A percentile compares a stretch with the other conserved stretches of the same genome.
These are phyloP conservation scores for Mrakiaceae sp. DNA, from an alignment of 1,284 basidiomycete genomes.

Conservation along the genomic window DNA sequence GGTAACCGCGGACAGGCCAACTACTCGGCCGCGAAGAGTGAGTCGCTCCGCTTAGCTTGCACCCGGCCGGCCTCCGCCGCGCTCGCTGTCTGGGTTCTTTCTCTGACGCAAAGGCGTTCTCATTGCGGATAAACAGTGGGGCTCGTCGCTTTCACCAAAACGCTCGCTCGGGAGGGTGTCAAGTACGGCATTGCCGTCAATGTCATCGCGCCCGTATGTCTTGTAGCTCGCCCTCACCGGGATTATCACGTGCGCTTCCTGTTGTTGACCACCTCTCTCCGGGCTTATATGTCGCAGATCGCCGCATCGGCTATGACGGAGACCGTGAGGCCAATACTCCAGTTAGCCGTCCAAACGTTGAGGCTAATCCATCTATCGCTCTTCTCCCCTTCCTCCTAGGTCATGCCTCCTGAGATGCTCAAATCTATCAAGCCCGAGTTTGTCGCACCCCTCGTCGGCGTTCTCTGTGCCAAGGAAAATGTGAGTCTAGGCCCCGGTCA, in stretches of 20 bases:
- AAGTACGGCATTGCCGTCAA: conserved; percentile 88
- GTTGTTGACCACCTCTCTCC: not conserved
- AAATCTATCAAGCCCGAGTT: conserved; percentile 85
- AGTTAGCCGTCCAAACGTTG: too few species aligned
- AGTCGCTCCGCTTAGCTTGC: conserved; percentile 11
- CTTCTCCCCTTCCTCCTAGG: not conserved
- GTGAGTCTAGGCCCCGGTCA: conserved; percentile 19
- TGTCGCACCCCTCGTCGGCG: conserved; percentile 83
- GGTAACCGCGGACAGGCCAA: conserved; percentile 97
- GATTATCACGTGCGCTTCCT: not conserved
- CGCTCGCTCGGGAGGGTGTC: conserved; percentile 76
- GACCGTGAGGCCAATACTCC: conserved; percentile 43
- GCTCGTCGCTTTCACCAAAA: conserved; percentile 80
- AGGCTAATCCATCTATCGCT: too few species aligned
- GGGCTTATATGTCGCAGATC: conserved; percentile 42
- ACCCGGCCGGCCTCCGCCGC: conserved; percentile 1
- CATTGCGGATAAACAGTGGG: conserved; percentile 45
- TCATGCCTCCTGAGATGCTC: conserved; percentile 93
- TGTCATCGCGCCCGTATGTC: conserved; percentile 73
- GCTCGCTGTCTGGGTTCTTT: not conserved
- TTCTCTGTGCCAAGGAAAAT: conserved; percentile 33
- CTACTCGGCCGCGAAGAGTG: conserved; percentile 43
- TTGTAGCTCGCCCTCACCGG: not conserved
- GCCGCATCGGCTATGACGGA: conserved; percentile 90
- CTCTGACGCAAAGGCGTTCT: too few species aligned